Evolutionary conservation across 352 stramenopile species (phyloP), one percentile per base, ranked within the genome.

Genomic region (Phytopythium kandeliae): DNA sequence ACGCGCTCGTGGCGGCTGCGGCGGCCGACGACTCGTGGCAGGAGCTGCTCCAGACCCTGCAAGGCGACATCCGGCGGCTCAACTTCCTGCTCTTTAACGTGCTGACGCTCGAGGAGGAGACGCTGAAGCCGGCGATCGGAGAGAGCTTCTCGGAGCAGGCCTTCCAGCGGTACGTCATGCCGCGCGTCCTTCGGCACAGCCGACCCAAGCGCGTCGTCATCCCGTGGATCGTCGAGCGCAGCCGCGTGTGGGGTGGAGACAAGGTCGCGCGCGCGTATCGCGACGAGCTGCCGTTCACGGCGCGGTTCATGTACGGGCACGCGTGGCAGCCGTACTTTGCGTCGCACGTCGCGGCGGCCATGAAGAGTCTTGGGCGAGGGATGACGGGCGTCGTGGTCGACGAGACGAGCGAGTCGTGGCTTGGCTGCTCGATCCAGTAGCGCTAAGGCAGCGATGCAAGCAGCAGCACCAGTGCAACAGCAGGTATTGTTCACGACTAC

Each of bases 221-320:
- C 12, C 79, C 80, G 9, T 92, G 82, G 82, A 91, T 92, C 25
- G 77, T 91, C 19, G 82, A 92, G 48, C 72, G 79, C 16, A 82
- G 67, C 54, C 76, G 78, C 26, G 57, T 89, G 7, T 91, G 79
- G 82, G 79, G 82, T 36, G 78, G 72, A 41, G 60, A 58, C 31
- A 71, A 83, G 31, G 67, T 78, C 12, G 74, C 76, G 36, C 69
- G 76, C 43, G 70, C 69, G 33, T 86, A 85, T 58, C 81, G 75
- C 53, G 78, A 86, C 45, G 78, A 92, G 35, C 66, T 92, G 16
- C 71, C 80, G 37, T 88, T 92, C 48, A 83, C 75, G 0, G 74
- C 75, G 10, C 69, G 80, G 38, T 88, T 92, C 63, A 50, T 92
- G 37, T 92, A 92, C 54, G 78, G 87, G 35, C 80, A 83, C 26